These are phyloP conservation scores for Plantago rigida DNA, from an alignment of 305 asterid species.

Conservation along the genomic window DNA sequence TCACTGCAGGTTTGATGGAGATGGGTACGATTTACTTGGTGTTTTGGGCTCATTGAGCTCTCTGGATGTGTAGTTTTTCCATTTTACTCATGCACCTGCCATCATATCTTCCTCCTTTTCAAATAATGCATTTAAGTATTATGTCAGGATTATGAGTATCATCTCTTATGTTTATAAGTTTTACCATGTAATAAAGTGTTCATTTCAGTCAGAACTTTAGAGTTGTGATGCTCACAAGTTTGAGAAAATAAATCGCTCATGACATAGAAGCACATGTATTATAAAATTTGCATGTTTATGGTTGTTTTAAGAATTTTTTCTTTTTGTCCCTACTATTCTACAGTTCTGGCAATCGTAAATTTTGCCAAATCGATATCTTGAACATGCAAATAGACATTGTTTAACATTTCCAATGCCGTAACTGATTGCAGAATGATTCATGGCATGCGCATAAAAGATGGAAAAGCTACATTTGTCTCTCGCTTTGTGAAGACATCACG, in stretches of 20 bases:
- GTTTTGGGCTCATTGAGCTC: conserved; percentile 14
- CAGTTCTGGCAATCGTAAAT: no score
- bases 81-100: background rate
- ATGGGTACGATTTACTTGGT: conserved; percentile 58
- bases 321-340: background rate
- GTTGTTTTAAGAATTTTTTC: background rate
- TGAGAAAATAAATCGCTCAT: background rate
- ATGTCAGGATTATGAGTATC: background rate
- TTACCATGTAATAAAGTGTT: background rate
- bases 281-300: no score
- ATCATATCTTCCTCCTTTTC: conserved; percentile 7
- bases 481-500: conserved; percentile 87
- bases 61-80: conserved; percentile 18
- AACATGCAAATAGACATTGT: background rate
- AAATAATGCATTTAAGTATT: background rate
- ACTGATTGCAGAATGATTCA: conserved; percentile 74
- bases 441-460: conserved; percentile 86
- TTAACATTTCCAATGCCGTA: conserved; percentile 8
- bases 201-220: background rate
- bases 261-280: no score
- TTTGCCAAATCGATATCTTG: no score
- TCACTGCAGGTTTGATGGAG: conserved; percentile 94
- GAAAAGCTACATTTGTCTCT: conserved; percentile 89
- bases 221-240: background rate
- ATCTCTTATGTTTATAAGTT: background rate